Evolutionary conservation across 2,329 filamentous ascomycete genomes (phyloP).

Genomic region (Arthrinium puccinioides): DNA sequence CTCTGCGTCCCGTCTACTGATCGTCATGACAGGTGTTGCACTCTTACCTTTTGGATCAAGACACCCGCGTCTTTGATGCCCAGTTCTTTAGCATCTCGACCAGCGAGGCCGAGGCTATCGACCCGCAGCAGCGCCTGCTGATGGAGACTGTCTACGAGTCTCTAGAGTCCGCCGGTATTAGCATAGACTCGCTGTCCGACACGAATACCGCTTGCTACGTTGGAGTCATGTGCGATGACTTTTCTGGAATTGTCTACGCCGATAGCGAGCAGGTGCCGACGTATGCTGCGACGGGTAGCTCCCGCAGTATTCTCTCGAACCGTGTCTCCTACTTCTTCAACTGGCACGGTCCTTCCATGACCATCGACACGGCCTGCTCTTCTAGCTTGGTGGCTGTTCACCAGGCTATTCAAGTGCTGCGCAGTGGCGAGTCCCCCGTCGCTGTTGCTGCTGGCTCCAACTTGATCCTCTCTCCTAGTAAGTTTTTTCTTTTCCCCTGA

Average conservation of each 20-base stretch:
- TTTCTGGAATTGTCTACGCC: conserved; percentile 19
- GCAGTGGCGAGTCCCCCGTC: conserved; percentile 14
- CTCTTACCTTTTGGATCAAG: not conserved
- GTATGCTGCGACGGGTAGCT: conserved; percentile 16
- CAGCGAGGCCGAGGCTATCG: conserved; percentile 26
- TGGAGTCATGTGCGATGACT: conserved; percentile 24
- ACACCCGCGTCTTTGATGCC: conserved; percentile 19
- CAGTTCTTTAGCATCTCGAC: conserved; percentile 28
- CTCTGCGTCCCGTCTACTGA: too few relatives aligned
- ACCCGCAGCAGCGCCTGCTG: conserved; percentile 19
- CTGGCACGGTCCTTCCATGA: conserved; percentile 30
- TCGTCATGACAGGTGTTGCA: not conserved
- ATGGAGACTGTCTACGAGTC: conserved; percentile 26
- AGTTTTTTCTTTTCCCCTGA: conserved; percentile 17
- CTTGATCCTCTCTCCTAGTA: conserved; percentile 9
- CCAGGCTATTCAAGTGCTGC: conserved; percentile 18
- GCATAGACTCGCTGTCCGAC: conserved; percentile 5
- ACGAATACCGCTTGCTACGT: conserved; percentile 6
- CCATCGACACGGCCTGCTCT: conserved; percentile 38
- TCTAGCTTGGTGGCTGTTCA: conserved; percentile 28
- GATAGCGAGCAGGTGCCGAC: conserved; percentile 8
- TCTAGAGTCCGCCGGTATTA: conserved; percentile 8
- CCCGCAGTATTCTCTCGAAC: conserved; percentile 24
- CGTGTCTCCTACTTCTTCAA: conserved; percentile 24
- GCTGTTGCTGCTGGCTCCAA: conserved; percentile 10